phyloP scores from a whole-genome alignment of 2,329 filamentous ascomycete genomes.

The Paecilomyces fulvus region DNA sequence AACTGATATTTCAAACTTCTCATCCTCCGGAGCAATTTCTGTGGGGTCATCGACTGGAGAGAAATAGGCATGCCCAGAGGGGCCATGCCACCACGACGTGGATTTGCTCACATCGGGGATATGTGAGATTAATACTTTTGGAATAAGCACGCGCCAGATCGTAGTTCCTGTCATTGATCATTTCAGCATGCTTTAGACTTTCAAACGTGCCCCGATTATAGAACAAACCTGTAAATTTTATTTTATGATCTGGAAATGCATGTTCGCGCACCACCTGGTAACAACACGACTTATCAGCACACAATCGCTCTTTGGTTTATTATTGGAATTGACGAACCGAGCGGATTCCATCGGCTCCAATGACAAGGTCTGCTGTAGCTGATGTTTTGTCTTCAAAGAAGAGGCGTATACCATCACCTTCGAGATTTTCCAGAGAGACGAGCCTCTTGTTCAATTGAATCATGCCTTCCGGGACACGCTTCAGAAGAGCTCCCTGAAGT shows the following conservation, averaged over 20 bases:
- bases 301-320: neutral
- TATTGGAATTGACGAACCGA: conserved; percentile 27
- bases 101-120: conserved; percentile 20
- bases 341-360: conserved; percentile 47
- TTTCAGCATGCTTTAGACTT: conserved; percentile 28
- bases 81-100: conserved; percentile 39
- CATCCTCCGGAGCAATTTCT: conserved; percentile 14
- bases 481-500: conserved; percentile 43
- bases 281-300: neutral
- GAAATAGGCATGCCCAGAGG: conserved; percentile 35
- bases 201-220: conserved; percentile 36
- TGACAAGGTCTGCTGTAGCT: conserved; percentile 35
- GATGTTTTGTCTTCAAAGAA: conserved; percentile 40
- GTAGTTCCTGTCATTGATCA: conserved; percentile 40
- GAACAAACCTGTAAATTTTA: conserved; percentile 20
- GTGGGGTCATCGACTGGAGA: conserved; percentile 29
- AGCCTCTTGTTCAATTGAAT: conserved; percentile 42
- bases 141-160: conserved; percentile 40
- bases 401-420: conserved; percentile 30
- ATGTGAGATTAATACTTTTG: conserved; percentile 26
- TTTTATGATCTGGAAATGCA: neutral
- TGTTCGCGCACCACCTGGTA: neutral
- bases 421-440: conserved; percentile 28
- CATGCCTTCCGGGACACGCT: conserved; percentile 35
- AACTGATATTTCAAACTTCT: conserved; percentile 33